A percentile compares a stretch with the other conserved stretches of the same genome.
phyloP scores from a whole-genome alignment of 2,329 filamentous ascomycete species.

The Cordyceps fumosorosea region DNA sequence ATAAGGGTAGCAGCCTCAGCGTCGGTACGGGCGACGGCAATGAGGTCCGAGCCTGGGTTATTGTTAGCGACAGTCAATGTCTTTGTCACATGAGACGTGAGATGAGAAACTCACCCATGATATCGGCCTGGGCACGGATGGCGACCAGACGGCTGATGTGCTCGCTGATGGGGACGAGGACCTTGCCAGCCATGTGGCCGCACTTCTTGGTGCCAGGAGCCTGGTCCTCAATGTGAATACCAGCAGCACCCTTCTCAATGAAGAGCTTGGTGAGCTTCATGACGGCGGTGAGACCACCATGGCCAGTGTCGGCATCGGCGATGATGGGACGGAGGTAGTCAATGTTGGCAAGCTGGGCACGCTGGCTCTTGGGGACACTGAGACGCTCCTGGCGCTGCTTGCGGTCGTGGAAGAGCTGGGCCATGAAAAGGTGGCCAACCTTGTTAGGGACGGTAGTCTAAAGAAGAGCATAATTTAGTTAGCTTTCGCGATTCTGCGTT shows the following conservation, averaged over 20 bases:
- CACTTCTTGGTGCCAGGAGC: conserved; percentile 99
- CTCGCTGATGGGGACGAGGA: conserved; percentile 91
- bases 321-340: conserved; percentile 96
- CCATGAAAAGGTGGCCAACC: conserved; percentile 94
- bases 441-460: conserved; percentile 98
- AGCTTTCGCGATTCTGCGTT: not conserved
- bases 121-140: conserved; percentile 95
- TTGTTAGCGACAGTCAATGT: not conserved
- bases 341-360: conserved; percentile 67
- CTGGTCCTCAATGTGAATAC: conserved; percentile 98
- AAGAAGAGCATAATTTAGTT: conserved; percentile 1
- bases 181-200: conserved; percentile 98
- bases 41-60: conserved; percentile 63
- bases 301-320: conserved; percentile 94
- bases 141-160: conserved; percentile 97
- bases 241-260: conserved; percentile 90
- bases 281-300: conserved; percentile 93
- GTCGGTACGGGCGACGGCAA: conserved; percentile 90
- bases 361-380: conserved; percentile 64
- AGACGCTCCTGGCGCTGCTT: conserved; percentile 96
- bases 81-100: not conserved
- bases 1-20: conserved; percentile 97
- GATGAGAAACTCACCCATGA: conserved; percentile 65
- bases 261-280: conserved; percentile 99
- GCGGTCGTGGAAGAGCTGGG: conserved; percentile 97